These are phyloP conservation scores for Cucumis hystrix DNA, from an alignment of 306 rosid species.

Conservation along the genomic window DNA sequence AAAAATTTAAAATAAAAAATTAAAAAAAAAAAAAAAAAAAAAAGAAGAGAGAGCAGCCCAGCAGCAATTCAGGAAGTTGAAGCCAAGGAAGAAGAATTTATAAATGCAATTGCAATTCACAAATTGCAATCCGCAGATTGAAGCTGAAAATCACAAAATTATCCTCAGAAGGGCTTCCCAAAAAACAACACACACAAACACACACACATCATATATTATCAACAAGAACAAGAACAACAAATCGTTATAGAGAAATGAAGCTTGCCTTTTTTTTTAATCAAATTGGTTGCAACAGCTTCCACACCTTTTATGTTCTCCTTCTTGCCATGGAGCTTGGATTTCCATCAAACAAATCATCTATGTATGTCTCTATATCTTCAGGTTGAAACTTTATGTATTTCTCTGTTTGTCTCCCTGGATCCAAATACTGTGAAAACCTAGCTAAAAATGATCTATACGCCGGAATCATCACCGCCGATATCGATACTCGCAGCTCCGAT, in stretches of 20 bases:
- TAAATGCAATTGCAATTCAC: neutral
- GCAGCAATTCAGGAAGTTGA: neutral
- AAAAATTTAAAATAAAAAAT: no score
- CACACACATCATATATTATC: no score
- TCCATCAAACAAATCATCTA: constrained; percentile 63
- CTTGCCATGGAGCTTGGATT: constrained; percentile 26
- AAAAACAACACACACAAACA: neutral
- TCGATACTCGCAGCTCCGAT: constrained; percentile 63
- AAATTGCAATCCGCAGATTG: neutral
- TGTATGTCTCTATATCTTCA: constrained; percentile 59
- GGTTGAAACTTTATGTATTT: constrained; percentile 71
- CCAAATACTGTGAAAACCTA: constrained; percentile 54
- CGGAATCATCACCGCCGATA: constrained; percentile 69
- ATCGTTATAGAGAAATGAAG: neutral
- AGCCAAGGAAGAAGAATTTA: neutral
- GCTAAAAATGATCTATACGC: constrained; percentile 58
- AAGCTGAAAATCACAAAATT: neutral
- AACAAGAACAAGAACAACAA: neutral
- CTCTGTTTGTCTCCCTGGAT: constrained; percentile 52
- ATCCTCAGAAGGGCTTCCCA: neutral
- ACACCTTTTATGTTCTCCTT: constrained; percentile 22
- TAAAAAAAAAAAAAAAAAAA: neutral
- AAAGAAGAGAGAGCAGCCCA: neutral
- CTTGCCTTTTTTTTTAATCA: neutral
- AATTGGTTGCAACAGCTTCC: neutral